Base-by-base conservation (phyloP, 306 rosid species). In the Hippophae tibetana region DNA sequence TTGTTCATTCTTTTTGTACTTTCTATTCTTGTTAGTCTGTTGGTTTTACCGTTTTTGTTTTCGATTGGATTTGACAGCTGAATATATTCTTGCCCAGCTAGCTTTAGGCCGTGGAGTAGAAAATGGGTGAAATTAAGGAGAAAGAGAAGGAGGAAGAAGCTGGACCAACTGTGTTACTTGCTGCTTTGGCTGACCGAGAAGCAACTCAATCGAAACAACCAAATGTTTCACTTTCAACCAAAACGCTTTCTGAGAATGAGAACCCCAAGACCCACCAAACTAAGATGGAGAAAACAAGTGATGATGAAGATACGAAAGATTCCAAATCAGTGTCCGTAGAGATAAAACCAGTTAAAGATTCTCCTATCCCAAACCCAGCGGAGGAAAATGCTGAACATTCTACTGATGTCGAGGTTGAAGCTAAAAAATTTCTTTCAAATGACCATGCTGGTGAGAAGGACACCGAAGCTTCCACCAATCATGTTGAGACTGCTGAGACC, bases 121-220 rank as follows among this genome's bases (percentile, higher is more conserved):
- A 79, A 69, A 90, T 87, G 98, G 70, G 76, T 78, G 82, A 76
- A 60, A 50, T 80, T 45, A 76, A 76, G 68, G 92, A 69, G 47
- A 78, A 70, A 5, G 72, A 75, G 67, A 89, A 70, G 45, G 76
- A 70, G 5, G 72, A 68, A 62, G 81, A 69, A 65, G 60, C 55
- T 76, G 69, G 59, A 43, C 69, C 69, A 54, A 63, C 63, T 1
- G 56, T 41, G 47, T 62, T 69, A 23, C 56, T 18, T 49, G 56
- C 13, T 44, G 58, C 11, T 74, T 62, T 62, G 26, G 74, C 51
- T 67, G 67, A 72, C 38, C 4, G 38, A 31, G 38, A 4, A 53
- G 73, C 50, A 7, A 40, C 54, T 56, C 73, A 65, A 60, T 60
- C 63, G 52, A 61, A 69, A 27, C 52, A 76, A 14, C 50, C 3